Evolutionary conservation across 331 rosid species (phyloP).

Genomic region (Quercus phellos): DNA sequence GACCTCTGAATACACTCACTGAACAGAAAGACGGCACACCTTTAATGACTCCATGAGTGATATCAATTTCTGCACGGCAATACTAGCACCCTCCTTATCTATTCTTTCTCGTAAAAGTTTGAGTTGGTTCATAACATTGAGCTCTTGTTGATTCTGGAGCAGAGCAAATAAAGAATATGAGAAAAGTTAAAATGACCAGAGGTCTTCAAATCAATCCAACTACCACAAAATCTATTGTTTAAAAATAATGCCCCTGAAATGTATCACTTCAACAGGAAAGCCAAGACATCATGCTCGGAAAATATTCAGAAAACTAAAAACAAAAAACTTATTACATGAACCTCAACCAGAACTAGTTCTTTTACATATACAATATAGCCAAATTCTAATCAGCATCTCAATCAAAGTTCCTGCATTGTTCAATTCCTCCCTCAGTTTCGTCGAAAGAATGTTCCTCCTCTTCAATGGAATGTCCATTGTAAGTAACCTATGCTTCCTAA

Average conservation of each 20-base stretch:
- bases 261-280: not conserved
- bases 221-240: not conserved
- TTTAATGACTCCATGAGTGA: constrained; percentile 39
- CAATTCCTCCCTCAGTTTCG: constrained; percentile 12
- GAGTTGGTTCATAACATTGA: constrained; percentile 36
- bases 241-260: not conserved
- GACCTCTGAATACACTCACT: not conserved
- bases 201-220: constrained; percentile 13
- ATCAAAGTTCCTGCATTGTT: constrained; percentile 17
- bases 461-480: constrained; percentile 16
- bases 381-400: constrained; percentile 17
- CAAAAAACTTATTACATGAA: not conserved
- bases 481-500: constrained; percentile 23
- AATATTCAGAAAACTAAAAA: not conserved
- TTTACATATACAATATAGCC: constrained; percentile 15
- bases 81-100: constrained; percentile 40
- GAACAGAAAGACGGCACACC: constrained; percentile 36
- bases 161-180: not conserved
- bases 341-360: not conserved
- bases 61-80: constrained; percentile 46
- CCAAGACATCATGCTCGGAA: not conserved
- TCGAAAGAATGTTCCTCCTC: constrained; percentile 5
- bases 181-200: not conserved
- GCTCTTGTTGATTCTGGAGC: constrained; percentile 40
- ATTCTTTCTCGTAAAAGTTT: constrained; percentile 42